Evolutionary conservation across 176 grass and related monocot genomes (phyloP).

Genomic region (Triticum dicoccoides): DNA sequence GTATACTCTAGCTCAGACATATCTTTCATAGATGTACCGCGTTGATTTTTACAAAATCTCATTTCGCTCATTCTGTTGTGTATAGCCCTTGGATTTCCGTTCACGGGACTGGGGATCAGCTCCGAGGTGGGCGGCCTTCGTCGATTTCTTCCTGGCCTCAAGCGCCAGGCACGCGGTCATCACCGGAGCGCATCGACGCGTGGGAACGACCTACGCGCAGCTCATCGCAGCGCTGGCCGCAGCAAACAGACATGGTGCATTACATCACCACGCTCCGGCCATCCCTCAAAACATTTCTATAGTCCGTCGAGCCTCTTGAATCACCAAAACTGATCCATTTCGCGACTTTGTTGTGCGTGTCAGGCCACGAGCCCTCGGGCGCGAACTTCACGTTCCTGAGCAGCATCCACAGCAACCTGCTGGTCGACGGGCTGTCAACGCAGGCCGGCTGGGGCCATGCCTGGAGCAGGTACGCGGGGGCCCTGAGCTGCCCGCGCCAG

Average conservation of each 20-base stretch:
- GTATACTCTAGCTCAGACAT: not conserved
- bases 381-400: slow-evolving; percentile 79
- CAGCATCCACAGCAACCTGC: slow-evolving; percentile 73
- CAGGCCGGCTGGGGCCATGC: slow-evolving; percentile 87
- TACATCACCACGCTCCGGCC: not conserved
- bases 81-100: slow-evolving; percentile 54
- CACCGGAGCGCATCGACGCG: slow-evolving; percentile 74
- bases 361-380: slow-evolving; percentile 36
- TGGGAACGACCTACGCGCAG: slow-evolving; percentile 76
- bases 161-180: slow-evolving; percentile 61
- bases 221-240: slow-evolving; percentile 76
- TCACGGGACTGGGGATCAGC: slow-evolving; percentile 80
- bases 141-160: slow-evolving; percentile 91
- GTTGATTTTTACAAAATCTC: not conserved
- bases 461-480: slow-evolving; percentile 80
- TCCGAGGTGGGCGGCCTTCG: slow-evolving; percentile 82
- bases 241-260: slow-evolving; percentile 58
- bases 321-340: not conserved
- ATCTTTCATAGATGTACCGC: not conserved
- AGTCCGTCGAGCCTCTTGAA: not conserved
- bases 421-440: slow-evolving; percentile 50
- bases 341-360: not conserved
- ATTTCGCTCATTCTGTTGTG: not conserved
- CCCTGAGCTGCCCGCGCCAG: slow-evolving; percentile 60
- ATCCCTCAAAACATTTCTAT: not conserved